Base-by-base conservation (phyloP, 73 alveolate species). In the Symbiodinium natans region DNA sequence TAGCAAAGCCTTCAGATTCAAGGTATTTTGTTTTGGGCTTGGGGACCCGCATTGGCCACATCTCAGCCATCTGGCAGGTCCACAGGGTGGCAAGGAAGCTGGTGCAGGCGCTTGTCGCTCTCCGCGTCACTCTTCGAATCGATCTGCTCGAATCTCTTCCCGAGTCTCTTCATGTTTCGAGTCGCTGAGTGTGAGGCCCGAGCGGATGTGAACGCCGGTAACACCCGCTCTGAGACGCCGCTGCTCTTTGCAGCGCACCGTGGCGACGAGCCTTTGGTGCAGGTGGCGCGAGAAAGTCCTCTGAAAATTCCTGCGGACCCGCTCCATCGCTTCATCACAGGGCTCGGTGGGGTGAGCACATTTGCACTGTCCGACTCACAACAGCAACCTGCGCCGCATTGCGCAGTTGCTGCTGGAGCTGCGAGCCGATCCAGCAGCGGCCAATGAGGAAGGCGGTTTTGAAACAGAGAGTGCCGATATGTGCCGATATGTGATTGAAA, bases 201-300 rank as follows among this genome's bases (percentile, higher is more conserved):
- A 39, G 95, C 95, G 1, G 95, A 89, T 34, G 86, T 89, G 48
- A 89, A 89, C 36, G 86, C 86, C 8, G 46, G 34, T 3, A 89
- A 89, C 43, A 42, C 86, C 29, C 95, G 95, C 25, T 75, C 86
- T 7, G 95, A 89, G 39, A 89, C 95, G 19, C 95, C 95, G 31
- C 95, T 89, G 27, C 95, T 89, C 74, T 89, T 63, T n/a, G 95
- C 95, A 3, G 75, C 95, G 27, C 95, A 89, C 36, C 85, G 95
- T 1, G 95, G 95, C 21, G 86, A 77, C 36, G 39, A 41, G 87
- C 19, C 25, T 23, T 27, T 89, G 42, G 77, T 71, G 48, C 86
- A 89, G 95, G 95, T 10, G 83, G 38, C 27, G 34, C 40, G 40
- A 71, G 11, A 2, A 13, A 13, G 11, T 21, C 11, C 59, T 46